Base-by-base conservation (phyloP, 2,329 filamentous ascomycete genomes). In the Simplicillium aogashimaense region DNA sequence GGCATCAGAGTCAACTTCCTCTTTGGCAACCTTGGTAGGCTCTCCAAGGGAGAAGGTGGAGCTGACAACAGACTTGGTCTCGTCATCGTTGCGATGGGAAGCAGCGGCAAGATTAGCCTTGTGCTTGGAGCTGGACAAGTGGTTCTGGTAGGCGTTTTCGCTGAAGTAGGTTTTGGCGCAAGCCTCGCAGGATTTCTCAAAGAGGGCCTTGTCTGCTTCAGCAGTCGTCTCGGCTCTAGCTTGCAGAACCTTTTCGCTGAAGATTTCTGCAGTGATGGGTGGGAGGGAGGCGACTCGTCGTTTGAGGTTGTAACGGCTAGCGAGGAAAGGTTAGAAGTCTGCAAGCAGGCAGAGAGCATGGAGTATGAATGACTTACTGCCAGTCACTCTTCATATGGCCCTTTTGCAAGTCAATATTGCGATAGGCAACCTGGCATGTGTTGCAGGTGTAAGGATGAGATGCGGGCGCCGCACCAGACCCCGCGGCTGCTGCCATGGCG, bases 371-470 rank as follows among this genome's bases (percentile, higher is more conserved):
- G 5, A 81, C 86, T 67, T 74, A 92, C 84, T 98, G 90, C 92
- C 92, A 98, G 67, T 98, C 92, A 53, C 83, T 92, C 62, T 92
- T 88, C 92, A 98, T 98, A 60, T 98, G 92, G 30, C 78, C 81
- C 59, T 92, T 82, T 66, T 98, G 92, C 42, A 94, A 74, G 58
- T 97, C 90, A 60, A 86, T 88, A 57, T 86, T 88, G 50, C 90
- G 83, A 66, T 97, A 98, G 39, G 90, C 92, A 52, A 98, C 89
- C 60, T 95, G 87, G 59, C 92, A 98, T 43, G 89, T 92, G 64
- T 97, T 98, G 78, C 92, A 98, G 41, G 90, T 97, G 66, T 90
- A 98, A 2, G 92, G 90, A 59, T 95, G 87, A 18, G 81, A 72
- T 28, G 74, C 55, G 13, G 65, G 53, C 7, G 58, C 41, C 7